Evolutionary conservation across 257 asterid genomes (phyloP), one percentile per base, ranked within the genome.

Genomic region (Cynanchum wilfordii): DNA sequence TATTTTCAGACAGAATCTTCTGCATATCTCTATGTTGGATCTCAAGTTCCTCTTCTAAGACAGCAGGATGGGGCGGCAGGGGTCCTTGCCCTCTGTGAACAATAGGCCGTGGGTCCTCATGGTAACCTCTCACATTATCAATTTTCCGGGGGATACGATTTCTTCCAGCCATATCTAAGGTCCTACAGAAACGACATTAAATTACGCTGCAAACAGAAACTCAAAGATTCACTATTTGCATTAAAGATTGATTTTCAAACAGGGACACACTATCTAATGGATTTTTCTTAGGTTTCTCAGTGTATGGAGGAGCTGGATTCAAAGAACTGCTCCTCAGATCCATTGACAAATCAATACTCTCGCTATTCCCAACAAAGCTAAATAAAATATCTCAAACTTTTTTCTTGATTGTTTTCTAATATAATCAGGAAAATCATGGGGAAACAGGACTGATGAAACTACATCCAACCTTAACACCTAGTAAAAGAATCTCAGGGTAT

Each of bases 11-110:
- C 66, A 82, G 76, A 62, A 91, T 89, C 77, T 89, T 80, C 69
- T 89, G 91, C 27, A 91, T 85, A 71, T 93, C 98, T 82, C 96
- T 84, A 16, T 82, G 94, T 79, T 88, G 97, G 74, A 93, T 78
- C 69, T 87, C 96, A 11, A 93, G 91, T 81, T 89, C 97, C 77
- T 89, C 97, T 76, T 93, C 96, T 40, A 90, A 81, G 50, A 81
- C 79, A 7, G 73, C 84, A 0, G 96, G 98, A 75, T 89, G 96
- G 30, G 86, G 89, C 17, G 84, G 94, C 58, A 79, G 78, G 42
- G 83, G 90, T 15, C 82, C 73, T 0, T 86, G 89, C 36, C 82
- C 90, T 62, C 87, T 84, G 66, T 76, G 89, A 70, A 81, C 62
- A 55, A 81, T 54, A 30, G 67, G 51, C 64, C 78, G 91, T 27